Conservation (phyloP, 2,329 filamentous ascomycete genomes). For the Hypoxylon sp. region DNA sequence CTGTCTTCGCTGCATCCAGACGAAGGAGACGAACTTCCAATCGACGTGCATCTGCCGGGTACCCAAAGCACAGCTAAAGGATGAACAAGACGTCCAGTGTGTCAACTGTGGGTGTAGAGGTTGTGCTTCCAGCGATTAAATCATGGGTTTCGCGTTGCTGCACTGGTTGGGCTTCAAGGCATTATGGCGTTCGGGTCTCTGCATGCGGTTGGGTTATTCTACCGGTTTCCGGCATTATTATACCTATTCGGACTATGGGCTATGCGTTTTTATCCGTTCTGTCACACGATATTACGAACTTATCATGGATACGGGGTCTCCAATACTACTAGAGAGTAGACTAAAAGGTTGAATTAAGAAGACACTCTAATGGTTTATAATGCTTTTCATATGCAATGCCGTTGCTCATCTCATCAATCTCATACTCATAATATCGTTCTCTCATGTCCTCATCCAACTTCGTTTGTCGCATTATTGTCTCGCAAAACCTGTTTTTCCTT, state of each 20-base stretch:
- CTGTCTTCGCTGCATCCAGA: constrained; percentile 95
- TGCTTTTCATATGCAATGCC: constrained; percentile 22
- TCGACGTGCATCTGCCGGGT: constrained; percentile 97
- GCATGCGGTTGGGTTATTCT: constrained; percentile 27
- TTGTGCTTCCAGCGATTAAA: constrained; percentile 84
- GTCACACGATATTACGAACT: constrained; percentile 26
- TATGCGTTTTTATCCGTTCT: constrained; percentile 20
- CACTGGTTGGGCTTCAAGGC: constrained; percentile 34
- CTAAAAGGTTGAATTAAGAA: constrained; percentile 28
- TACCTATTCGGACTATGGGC: constrained; percentile 27
- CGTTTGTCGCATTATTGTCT: constrained; percentile 56
- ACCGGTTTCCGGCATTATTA: constrained; percentile 30
- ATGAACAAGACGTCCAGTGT: constrained; percentile 90
- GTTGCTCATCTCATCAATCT: constrained; percentile 13
- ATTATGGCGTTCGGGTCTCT: constrained; percentile 46
- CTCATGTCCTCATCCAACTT: constrained; percentile 41
- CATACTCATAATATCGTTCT: constrained; percentile 35
- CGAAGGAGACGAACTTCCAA: constrained; percentile 99
- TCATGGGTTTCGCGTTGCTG: constrained; percentile 15
- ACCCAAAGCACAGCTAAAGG: constrained; percentile 88
- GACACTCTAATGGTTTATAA: constrained; percentile 4
- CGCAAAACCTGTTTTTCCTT: constrained; percentile 66
- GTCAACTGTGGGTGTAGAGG: constrained; percentile 95
- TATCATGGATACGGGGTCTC: constrained; percentile 1
- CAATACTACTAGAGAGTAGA: constrained; percentile 18